Evolutionary conservation across 2,329 filamentous ascomycete species (phyloP).

Genomic region (Ophiosphaerella korrae): DNA sequence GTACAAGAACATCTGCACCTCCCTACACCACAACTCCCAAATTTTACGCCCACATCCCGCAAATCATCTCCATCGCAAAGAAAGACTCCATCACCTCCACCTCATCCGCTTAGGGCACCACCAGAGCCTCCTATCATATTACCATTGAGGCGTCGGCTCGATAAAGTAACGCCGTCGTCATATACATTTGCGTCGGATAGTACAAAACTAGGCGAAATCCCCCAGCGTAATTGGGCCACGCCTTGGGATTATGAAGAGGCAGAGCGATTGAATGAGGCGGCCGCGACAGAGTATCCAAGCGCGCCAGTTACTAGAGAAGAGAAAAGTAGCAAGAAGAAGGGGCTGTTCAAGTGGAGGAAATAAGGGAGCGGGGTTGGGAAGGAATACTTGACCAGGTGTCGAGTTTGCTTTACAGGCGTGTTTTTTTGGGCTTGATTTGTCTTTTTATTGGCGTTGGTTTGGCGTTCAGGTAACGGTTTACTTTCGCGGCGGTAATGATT

Average conservation of each 20-base stretch:
- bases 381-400: not conserved
- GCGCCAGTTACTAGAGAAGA: conserved; percentile 8
- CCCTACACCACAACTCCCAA: conserved; percentile 20
- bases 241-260: conserved; percentile 52
- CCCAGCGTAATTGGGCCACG: conserved; percentile 50
- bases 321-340: conserved; percentile 21
- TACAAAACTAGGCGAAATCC: conserved; percentile 57
- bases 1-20: conserved; percentile 18
- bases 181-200: conserved; percentile 53
- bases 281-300: conserved; percentile 10
- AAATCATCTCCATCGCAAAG: conserved; percentile 7
- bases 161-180: conserved; percentile 46
- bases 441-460: not conserved
- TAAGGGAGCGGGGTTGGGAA: conserved; percentile 7
- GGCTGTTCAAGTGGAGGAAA: conserved; percentile 28
- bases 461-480: not conserved
- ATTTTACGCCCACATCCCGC: conserved; percentile 15
- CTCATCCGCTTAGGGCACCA: conserved; percentile 3
- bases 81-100: not conserved
- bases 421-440: not conserved
- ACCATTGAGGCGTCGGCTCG: conserved; percentile 29
- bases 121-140: not conserved
- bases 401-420: not conserved
- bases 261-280: conserved; percentile 50
- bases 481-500: conserved; percentile 3